Evolutionary conservation across 2,329 filamentous ascomycete species (phyloP).

Genomic region (Annulohypoxylon truncatum): DNA sequence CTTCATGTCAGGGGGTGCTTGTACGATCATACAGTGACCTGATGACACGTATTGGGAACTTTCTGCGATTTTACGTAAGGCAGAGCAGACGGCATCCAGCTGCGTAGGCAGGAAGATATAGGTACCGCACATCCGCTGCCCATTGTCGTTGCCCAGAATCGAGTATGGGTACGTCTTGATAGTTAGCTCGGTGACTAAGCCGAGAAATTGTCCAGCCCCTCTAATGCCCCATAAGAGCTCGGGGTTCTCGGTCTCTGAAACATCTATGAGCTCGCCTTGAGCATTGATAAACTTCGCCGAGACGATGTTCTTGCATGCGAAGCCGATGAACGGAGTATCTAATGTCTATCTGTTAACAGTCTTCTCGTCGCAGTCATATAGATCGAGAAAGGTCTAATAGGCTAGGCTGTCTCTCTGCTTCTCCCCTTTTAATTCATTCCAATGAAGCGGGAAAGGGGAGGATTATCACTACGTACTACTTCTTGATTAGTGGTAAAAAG

Average conservation of each 20-base stretch:
- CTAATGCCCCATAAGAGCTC: constrained; percentile 51
- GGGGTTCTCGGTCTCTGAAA: constrained; percentile 36
- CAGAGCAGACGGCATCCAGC: constrained; percentile 42
- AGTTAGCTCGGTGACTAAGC: constrained; percentile 48
- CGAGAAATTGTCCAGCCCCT: constrained; percentile 49
- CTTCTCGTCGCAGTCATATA: too few relatives aligned
- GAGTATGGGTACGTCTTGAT: constrained; percentile 43
- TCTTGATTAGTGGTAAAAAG: too few relatives aligned
- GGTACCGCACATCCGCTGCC: constrained; percentile 45
- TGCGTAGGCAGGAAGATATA: constrained; percentile 46
- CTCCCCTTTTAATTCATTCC: too few relatives aligned
- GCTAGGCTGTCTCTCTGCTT: too few relatives aligned
- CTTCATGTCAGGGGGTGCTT: constrained; percentile 42
- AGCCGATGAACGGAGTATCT: too few relatives aligned
- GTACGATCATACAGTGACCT: constrained; percentile 38
- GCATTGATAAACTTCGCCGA: too few relatives aligned
- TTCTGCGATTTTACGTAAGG: constrained; percentile 40
- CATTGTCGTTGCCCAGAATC: constrained; percentile 41
- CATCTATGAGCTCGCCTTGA: too few relatives aligned
- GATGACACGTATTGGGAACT: constrained; percentile 39
- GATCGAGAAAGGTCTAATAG: too few relatives aligned
- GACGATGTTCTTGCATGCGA: too few relatives aligned
- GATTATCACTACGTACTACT: too few relatives aligned
- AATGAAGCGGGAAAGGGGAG: too few relatives aligned
- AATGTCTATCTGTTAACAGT: too few relatives aligned